Evolutionary conservation across 164 flowering plant genomes (phyloP), one percentile per base, ranked within the genome.

Genomic region (Platanus orientalis): DNA sequence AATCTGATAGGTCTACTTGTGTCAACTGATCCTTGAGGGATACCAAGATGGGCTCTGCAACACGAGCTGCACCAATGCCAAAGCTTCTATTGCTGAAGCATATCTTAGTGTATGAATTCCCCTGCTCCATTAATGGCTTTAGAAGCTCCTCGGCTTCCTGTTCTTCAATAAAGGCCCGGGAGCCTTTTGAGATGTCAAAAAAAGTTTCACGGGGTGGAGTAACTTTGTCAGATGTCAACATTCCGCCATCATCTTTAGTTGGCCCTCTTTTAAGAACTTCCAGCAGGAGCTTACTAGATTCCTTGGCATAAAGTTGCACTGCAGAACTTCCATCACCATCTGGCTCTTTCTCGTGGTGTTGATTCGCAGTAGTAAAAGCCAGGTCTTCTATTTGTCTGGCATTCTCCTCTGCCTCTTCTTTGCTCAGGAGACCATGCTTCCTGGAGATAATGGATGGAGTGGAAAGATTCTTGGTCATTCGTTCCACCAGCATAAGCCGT

Each of bases 281-380:
- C 62, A 95, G 68, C 54, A 89, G 76, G 19, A 81, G 92, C 69
- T 81, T 88, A 64, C 97, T 92, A 71, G 90, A 89, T 64, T 92
- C 97, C 71, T 72, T 84, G 55, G 99, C 99, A 79, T 95, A 95
- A 47, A 84, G 83, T 75, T 95, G 99, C 54, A 92, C 94, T 12
- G 96, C 97, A 59, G 94, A 88, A 61, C 89, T 73, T 48, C 99
- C 99, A 82, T 95, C 97, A 62, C 97, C 96, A 80, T 92, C 97
- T 19, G 96, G 96, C 73, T 86, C 94, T 48, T 85, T 81, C 52
- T 85, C 96, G 66, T 83, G 77, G 62, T 84, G 81, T 51, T 81
- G 71, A 58, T 77, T 79, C 13, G 99, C 96, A 66, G 85, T 58
- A 62, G 68, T 61, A 74, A 86, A 95, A 56, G 99, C 96, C 25